These are phyloP conservation scores for Datisca glomerata DNA, from an alignment of 306 rosid species.

Conservation along the genomic window DNA sequence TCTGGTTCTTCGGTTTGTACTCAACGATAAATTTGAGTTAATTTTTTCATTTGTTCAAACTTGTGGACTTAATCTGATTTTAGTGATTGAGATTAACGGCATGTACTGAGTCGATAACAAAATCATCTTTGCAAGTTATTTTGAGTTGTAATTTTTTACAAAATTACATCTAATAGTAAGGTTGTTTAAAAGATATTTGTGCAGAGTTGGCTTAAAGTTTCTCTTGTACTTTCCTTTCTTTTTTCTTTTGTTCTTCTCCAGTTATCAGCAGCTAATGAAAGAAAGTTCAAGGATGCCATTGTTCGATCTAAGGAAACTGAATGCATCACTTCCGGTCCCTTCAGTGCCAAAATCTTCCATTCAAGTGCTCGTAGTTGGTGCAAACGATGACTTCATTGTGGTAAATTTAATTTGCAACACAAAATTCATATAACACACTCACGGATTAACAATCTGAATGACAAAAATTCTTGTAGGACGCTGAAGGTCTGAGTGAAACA, in stretches of 20 bases:
- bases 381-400: constrained; percentile 76
- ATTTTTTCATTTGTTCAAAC: constrained; percentile 2
- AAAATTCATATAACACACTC: neutral
- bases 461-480: constrained; percentile 27
- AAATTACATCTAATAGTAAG: too few species aligned
- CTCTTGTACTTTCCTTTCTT: too few species aligned
- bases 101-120: neutral
- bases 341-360: constrained; percentile 34
- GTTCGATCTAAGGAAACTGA: constrained; percentile 78
- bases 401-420: constrained; percentile 22
- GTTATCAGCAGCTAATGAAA: constrained; percentile 83
- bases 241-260: constrained; percentile 15
- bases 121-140: too few species aligned
- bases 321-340: constrained; percentile 84
- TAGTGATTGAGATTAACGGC: too few species aligned
- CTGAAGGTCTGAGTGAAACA: constrained; percentile 60
- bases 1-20: constrained; percentile 55
- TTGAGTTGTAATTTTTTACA: too few species aligned
- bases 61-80: too few species aligned
- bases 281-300: constrained; percentile 91
- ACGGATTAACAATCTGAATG: neutral
- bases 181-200: too few species aligned
- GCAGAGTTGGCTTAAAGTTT: too few species aligned
- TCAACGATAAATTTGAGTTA: neutral
- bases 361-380: constrained; percentile 66